Evolutionary conservation across 345 rosid genomes (phyloP).

Genomic region (Xanthoceras sorbifolium): DNA sequence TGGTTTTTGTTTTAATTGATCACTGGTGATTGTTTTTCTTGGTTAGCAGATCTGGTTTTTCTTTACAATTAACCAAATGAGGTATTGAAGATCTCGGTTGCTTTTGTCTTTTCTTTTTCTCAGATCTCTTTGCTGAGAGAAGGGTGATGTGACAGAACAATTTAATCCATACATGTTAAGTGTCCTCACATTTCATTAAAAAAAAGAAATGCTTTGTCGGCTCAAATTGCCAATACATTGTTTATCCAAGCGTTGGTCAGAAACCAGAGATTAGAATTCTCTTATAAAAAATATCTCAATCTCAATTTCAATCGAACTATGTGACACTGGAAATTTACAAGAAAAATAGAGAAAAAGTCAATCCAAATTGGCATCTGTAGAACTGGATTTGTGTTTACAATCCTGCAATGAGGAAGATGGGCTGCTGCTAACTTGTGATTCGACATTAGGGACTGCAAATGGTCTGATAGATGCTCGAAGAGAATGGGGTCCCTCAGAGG

Average conservation of each 20-base stretch:
- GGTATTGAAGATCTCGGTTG: not conserved
- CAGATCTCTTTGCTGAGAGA: not conserved
- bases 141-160: not conserved
- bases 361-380: slow-evolving; percentile 16
- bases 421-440: slow-evolving; percentile 27
- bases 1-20: not conserved
- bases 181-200: not conserved
- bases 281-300: not conserved
- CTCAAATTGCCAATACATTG: not conserved
- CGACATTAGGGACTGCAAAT: slow-evolving; percentile 35
- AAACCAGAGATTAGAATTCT: not conserved
- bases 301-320: not conserved
- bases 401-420: slow-evolving; percentile 21
- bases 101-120: not conserved
- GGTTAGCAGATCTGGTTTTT: not conserved
- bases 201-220: not conserved
- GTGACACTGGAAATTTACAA: too few species aligned
- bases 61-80: not conserved
- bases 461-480: slow-evolving; percentile 56
- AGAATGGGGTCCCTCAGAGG: slow-evolving; percentile 75
- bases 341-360: not conserved
- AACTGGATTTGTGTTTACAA: slow-evolving; percentile 6
- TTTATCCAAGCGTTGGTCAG: not conserved
- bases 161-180: not conserved
- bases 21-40: not conserved